Conservation (phyloP, 768 basidiomycete species). For the Rhizopogon rudus region DNA sequence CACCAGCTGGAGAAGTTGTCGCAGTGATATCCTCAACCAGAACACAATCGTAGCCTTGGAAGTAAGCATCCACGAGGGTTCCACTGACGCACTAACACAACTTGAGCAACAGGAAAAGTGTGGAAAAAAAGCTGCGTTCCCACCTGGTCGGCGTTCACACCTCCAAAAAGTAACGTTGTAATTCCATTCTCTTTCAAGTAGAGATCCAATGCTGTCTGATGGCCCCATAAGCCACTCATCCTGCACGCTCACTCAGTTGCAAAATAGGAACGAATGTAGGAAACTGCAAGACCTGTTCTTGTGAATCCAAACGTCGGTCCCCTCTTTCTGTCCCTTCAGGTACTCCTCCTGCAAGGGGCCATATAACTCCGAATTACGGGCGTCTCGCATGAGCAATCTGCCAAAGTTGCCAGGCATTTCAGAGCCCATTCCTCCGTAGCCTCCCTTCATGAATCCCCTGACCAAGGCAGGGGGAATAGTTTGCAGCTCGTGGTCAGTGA, state of each 20-base stretch:
- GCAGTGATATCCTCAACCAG: conserved; percentile 53
- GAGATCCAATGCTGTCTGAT: conserved; percentile 56
- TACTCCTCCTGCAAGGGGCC: conserved; percentile 56
- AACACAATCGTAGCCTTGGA: conserved; percentile 59
- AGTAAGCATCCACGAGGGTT: conserved; percentile 60
- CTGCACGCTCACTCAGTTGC: conserved; percentile 24
- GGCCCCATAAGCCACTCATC: conserved; percentile 65
- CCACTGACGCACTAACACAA: conserved; percentile 55
- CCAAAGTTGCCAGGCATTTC: conserved; percentile 51
- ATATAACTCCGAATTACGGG: conserved; percentile 56
- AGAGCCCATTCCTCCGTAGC: conserved; percentile 48
- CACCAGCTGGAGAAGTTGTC: conserved; percentile 58
- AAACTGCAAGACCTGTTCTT: conserved; percentile 50
- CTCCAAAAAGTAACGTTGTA: conserved; percentile 55
- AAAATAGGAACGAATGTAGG: background rate
- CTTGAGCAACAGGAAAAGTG: background rate
- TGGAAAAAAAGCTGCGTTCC: background rate
- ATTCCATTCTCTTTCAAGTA: conserved; percentile 61
- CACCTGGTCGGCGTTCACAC: conserved; percentile 67
- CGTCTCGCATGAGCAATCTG: conserved; percentile 52
- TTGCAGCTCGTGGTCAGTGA: conserved; percentile 57
- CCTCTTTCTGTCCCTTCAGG: conserved; percentile 42
- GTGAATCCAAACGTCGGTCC: conserved; percentile 69
- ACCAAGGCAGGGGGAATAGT: conserved; percentile 57
- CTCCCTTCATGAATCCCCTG: conserved; percentile 49